Percentiles rank a stretch among this genome's conserved stretches.
Conservation (phyloP, 2,329 filamentous ascomycete species). For the Fusarium graminum region DNA sequence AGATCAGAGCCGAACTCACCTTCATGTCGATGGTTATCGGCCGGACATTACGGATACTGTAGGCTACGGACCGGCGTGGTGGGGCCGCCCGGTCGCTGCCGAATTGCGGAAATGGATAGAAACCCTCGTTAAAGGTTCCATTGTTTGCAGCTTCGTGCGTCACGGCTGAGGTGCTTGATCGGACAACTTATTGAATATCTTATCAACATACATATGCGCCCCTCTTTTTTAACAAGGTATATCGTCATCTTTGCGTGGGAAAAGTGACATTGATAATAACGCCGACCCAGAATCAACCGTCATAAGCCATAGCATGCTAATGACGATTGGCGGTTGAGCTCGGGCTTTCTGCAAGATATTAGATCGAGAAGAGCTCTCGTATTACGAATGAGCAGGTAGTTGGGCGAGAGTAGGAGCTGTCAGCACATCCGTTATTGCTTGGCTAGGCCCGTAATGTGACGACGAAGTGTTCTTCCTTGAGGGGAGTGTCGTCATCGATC, state of each 20-base stretch:
- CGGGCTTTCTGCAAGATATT: not conserved
- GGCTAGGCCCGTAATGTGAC: slow-evolving; percentile 40
- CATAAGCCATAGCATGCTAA: slow-evolving; percentile 11
- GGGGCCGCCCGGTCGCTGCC: slow-evolving; percentile 37
- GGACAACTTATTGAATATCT: not conserved
- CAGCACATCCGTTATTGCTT: slow-evolving; percentile 21
- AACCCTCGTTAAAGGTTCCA: slow-evolving; percentile 2
- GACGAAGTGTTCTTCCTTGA: slow-evolving; percentile 28
- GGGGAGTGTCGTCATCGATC: slow-evolving; percentile 47
- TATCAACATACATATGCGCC: not conserved
- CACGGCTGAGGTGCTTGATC: slow-evolving; percentile 12
- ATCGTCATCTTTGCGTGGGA: slow-evolving; percentile 23
- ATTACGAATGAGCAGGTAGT: not conserved
- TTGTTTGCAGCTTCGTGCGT: slow-evolving; percentile 17
- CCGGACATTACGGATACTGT: slow-evolving; percentile 9
- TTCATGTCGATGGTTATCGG: slow-evolving; percentile 1
- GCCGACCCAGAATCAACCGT: not conserved
- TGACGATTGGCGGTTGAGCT: slow-evolving; percentile 18
- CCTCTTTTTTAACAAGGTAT: slow-evolving; percentile 13
- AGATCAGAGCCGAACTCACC: not conserved
- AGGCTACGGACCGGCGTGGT: slow-evolving; percentile 24
- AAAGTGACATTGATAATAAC: slow-evolving; percentile 3
- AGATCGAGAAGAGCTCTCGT: not conserved
- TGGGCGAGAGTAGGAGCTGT: not conserved
- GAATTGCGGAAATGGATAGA: slow-evolving; percentile 13